Percentiles rank a stretch among this genome's conserved stretches.
phyloP scores from a whole-genome alignment of 306 rosid species.

The Oemleria cerasiformis region DNA sequence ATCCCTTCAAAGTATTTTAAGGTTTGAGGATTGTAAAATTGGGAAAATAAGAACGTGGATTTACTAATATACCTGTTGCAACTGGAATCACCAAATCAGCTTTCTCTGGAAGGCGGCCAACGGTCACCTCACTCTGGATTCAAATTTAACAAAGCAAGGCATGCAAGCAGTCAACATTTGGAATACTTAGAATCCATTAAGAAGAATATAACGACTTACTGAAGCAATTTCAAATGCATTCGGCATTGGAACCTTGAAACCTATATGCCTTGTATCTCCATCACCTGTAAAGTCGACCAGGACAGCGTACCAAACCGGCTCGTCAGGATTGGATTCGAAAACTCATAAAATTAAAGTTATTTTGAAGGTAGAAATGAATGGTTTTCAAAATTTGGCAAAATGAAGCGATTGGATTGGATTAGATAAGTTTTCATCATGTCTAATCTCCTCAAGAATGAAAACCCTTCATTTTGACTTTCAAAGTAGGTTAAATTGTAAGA shows the following conservation, averaged over 20 bases:
- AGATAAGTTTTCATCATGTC: too few species aligned
- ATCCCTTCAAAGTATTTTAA: background rate
- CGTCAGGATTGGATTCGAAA: background rate
- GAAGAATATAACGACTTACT: constrained; percentile 36
- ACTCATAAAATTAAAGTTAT: background rate
- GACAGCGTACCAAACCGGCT: too few species aligned
- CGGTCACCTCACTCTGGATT: constrained; percentile 58
- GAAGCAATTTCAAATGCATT: constrained; percentile 75
- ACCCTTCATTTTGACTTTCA: too few species aligned
- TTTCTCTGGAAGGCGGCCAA: constrained; percentile 85
- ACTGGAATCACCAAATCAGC: constrained; percentile 85
- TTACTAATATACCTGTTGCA: constrained; percentile 64
- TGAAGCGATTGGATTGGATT: too few species aligned
- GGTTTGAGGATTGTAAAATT: background rate
- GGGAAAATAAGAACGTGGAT: background rate
- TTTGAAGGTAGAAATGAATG: too few species aligned
- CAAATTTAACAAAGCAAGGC: background rate
- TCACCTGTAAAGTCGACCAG: constrained; percentile 49
- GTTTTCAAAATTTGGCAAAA: too few species aligned
- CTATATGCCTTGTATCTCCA: constrained; percentile 78
- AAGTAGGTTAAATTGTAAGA: too few species aligned
- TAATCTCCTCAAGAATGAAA: too few species aligned
- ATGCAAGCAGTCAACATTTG: constrained; percentile 20
- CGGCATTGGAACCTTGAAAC: constrained; percentile 76
- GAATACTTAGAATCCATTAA: background rate